phyloP scores from a whole-genome alignment of 2,329 filamentous ascomycete species.

The Curvularia lunata region DNA sequence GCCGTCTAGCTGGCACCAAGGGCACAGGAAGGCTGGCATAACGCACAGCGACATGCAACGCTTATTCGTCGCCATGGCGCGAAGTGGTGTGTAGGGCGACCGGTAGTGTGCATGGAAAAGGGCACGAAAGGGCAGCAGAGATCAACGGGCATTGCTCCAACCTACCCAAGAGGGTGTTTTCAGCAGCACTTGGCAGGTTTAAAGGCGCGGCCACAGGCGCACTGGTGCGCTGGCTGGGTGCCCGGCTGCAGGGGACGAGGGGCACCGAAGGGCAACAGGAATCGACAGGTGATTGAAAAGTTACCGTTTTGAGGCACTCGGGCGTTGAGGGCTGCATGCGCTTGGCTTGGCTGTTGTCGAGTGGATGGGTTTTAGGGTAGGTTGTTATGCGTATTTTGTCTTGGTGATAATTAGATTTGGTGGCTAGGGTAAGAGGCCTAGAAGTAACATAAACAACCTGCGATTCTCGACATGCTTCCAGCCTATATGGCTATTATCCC shows the following conservation, averaged over 20 bases:
- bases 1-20: neutral
- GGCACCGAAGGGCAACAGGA: conserved; percentile 1
- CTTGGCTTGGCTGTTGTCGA: neutral
- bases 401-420: neutral
- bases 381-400: neutral
- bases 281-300: conserved; percentile 4
- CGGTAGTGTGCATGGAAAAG: neutral
- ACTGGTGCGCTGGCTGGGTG: neutral
- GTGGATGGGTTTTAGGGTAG: neutral
- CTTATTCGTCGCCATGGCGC: conserved; percentile 1
- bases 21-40: conserved; percentile 1
- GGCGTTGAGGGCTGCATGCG: neutral
- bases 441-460: no score
- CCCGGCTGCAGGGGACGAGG: neutral
- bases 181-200: neutral
- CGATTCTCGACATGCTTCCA: neutral
- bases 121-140: neutral
- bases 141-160: neutral
- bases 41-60: neutral
- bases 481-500: neutral
- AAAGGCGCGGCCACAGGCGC: neutral
- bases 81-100: neutral
- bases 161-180: neutral
- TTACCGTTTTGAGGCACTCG: conserved; percentile 1
- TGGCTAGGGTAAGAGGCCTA: neutral